Percentiles rank a stretch among this genome's conserved stretches.
phyloP scores from a whole-genome alignment of 176 grass and related monocot species.

The maize (Zea mays) region DNA sequence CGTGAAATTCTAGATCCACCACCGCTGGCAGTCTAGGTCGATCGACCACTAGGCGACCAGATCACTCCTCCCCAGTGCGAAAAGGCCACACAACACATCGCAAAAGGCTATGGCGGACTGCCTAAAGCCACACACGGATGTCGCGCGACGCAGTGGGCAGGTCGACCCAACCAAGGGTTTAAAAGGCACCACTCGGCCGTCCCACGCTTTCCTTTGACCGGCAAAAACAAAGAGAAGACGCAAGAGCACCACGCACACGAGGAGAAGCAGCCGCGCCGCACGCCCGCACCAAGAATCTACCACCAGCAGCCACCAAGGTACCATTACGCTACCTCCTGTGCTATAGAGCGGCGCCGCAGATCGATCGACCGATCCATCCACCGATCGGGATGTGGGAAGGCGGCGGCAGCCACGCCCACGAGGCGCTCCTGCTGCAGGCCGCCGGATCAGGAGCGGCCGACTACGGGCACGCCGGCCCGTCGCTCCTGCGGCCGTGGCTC shows the following conservation, averaged over 20 bases:
- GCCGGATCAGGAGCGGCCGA: neutral
- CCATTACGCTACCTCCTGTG: neutral
- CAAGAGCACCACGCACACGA: neutral
- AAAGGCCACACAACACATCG: slow-evolving; percentile 37
- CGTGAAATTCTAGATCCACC: too few relatives aligned
- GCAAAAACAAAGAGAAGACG: neutral
- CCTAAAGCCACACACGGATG: slow-evolving; percentile 39
- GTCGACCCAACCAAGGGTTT: slow-evolving; percentile 36
- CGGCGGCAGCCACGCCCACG: slow-evolving; percentile 51
- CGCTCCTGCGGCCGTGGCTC: slow-evolving; percentile 31
- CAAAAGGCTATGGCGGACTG: slow-evolving; percentile 8
- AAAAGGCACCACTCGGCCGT: slow-evolving; percentile 36
- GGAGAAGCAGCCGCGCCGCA: neutral
- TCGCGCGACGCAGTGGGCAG: slow-evolving; percentile 29
- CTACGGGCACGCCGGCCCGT: neutral
- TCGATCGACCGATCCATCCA: neutral
- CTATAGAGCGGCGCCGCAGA: neutral
- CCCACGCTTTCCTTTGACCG: slow-evolving; percentile 46
- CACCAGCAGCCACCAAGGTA: neutral
- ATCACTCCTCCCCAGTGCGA: slow-evolving; percentile 23
- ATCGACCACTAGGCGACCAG: slow-evolving; percentile 38
- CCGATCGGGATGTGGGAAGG: slow-evolving; percentile 57
- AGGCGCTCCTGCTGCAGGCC: slow-evolving; percentile 39
- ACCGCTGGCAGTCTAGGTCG: neutral
- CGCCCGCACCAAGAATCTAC: neutral